A percentile compares a stretch with the other conserved stretches of the same genome.
phyloP scores from a whole-genome alignment of 1,284 basidiomycete genomes.

The Sparassis latifolia region DNA sequence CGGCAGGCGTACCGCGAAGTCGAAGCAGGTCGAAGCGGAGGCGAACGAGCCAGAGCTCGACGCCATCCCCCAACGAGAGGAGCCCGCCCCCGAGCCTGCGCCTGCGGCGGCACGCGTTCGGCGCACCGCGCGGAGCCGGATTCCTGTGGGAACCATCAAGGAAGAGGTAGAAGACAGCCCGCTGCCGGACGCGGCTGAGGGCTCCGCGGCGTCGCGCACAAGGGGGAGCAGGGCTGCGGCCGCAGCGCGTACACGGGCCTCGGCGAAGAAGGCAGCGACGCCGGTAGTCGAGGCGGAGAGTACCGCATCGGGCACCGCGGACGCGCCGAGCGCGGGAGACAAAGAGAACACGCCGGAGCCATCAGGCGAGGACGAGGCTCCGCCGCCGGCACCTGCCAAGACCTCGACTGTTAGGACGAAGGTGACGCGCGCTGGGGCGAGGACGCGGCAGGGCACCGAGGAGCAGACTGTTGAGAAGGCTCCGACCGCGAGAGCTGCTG shows the following conservation, averaged over 20 bases:
- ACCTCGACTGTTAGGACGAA: slow-evolving; percentile 1
- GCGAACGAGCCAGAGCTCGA: slow-evolving; percentile 18
- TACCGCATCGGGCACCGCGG: neutral
- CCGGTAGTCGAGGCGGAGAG: slow-evolving; percentile 8
- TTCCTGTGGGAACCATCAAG: slow-evolving; percentile 16
- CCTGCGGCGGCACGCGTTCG: slow-evolving; percentile 11
- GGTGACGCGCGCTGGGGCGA: neutral
- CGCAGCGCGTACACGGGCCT: slow-evolving; percentile 10
- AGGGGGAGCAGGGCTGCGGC: slow-evolving; percentile 11
- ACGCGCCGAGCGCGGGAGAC: slow-evolving; percentile 13
- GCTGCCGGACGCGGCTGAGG: slow-evolving; percentile 1
- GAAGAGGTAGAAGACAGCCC: slow-evolving; percentile 17
- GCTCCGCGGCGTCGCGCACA: slow-evolving; percentile 2
- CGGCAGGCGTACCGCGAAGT: slow-evolving; percentile 12
- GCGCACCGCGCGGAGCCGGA: slow-evolving; percentile 18
- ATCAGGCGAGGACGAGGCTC: neutral
- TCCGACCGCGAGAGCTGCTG: neutral
- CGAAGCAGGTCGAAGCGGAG: slow-evolving; percentile 13
- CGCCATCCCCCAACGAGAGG: slow-evolving; percentile 9
- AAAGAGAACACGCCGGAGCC: slow-evolving; percentile 37
- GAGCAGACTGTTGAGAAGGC: neutral
- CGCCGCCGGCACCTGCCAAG: neutral
- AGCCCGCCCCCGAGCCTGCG: slow-evolving; percentile 7
- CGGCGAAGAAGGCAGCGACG: slow-evolving; percentile 11
- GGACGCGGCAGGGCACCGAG: neutral